Evolutionary conservation across 2,329 filamentous ascomycete species (phyloP), one percentile per base, ranked within the genome.

Genomic region (Epichloe sibirici): DNA sequence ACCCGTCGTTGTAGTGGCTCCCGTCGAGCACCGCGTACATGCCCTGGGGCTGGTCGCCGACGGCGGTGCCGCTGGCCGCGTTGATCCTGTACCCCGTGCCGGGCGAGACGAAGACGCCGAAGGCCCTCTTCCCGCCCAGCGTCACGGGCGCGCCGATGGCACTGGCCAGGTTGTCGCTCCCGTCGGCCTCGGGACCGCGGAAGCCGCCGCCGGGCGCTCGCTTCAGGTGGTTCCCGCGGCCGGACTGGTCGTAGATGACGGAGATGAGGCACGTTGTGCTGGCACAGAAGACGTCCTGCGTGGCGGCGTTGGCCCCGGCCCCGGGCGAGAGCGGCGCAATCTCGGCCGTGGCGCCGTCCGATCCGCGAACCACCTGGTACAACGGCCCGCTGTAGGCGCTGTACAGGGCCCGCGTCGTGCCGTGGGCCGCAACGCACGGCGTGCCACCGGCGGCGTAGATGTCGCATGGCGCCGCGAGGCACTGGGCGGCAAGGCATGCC

Each of bases 241-340:
- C 80, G 12, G 81, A 82, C 65, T 85, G 82, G 62, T 85, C 82
- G 61, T 85, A 85, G 51, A 83, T 82, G 58, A 78, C 72, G 0
- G 74, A 75, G 61, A 85, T 84, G 25, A 82, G 67, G 59, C 82
- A 85, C 12, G 79, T 83, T 0, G 81, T 83, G 48, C 68, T 64
- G 9, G 70, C 63, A 58, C 82, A 85, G 65, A 85, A 85, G 1
- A 67, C 57, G 64, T 85, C 81, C 60, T 86, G 82, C 8, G 74
- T 62, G 0, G 72, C 74, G 4, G 80, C 77, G 59, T 85, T 76
- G 52, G 82, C 82, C 9, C 84, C 77, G 43, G 80, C 80, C 2
- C 82, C 82, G 0, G 51, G 3, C 21, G 7, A 34, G 21, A 43
- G 7, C 8, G 51, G 39, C n/a, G 25, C 2, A n/a, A 59, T 53